Conservation (phyloP, 306 rosid species). For the Vigna nakashimae region DNA sequence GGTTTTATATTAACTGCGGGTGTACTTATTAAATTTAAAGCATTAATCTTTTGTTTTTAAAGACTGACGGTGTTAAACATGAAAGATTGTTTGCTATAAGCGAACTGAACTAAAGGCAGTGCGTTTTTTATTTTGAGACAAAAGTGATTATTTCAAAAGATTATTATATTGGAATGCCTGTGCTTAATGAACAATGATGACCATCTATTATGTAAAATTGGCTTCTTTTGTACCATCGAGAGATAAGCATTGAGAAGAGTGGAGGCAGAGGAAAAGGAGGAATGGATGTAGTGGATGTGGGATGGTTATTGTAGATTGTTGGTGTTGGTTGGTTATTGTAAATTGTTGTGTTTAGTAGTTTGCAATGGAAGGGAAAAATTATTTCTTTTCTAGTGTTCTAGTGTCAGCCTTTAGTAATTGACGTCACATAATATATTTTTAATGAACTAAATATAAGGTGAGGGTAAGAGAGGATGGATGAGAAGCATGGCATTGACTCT, state of each 20-base stretch:
- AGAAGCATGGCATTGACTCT: background rate
- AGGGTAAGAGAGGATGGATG: conserved; percentile 9
- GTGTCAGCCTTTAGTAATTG: background rate
- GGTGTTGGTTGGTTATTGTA: conserved; percentile 3
- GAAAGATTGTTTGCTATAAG: background rate
- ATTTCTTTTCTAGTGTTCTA: background rate
- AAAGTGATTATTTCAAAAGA: background rate
- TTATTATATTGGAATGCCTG: background rate
- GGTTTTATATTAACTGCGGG: background rate
- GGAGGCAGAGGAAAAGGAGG: conserved; percentile 2
- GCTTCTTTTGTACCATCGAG: background rate
- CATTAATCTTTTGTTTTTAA: background rate
- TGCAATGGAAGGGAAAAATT: background rate
- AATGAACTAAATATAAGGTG: conserved; percentile 10
- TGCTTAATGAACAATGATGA: background rate
- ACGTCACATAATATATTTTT: background rate
- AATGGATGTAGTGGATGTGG: background rate
- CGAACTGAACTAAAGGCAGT: background rate
- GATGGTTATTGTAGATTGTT: background rate
- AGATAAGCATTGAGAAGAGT: conserved; percentile 5
- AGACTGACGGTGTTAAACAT: background rate
- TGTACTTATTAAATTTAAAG: background rate
- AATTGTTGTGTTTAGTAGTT: background rate
- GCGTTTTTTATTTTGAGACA: background rate
- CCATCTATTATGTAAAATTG: background rate